phyloP scores from a whole-genome alignment of 768 basidiomycete genomes.

The Tulasnella sp. region DNA sequence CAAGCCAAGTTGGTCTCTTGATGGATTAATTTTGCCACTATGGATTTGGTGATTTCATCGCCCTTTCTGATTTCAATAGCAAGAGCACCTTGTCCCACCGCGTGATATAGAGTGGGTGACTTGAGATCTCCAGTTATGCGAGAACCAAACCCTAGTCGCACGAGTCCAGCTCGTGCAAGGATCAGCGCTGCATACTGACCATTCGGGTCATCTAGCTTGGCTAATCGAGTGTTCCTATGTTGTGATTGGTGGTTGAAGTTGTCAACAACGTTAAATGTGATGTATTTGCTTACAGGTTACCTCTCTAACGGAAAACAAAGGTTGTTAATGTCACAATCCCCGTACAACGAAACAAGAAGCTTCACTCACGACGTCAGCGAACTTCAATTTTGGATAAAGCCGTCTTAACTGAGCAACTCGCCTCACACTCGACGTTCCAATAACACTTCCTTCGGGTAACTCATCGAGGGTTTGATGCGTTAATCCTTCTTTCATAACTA shows the following conservation, averaged over 20 bases:
- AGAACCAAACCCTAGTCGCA: slow-evolving; percentile 59
- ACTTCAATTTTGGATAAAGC: slow-evolving; percentile 59
- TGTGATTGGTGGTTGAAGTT: slow-evolving; percentile 12
- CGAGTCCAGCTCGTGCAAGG: slow-evolving; percentile 85
- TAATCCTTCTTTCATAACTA: slow-evolving; percentile 70
- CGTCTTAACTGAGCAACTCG: slow-evolving; percentile 81
- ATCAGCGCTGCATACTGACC: slow-evolving; percentile 77
- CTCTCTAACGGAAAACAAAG: slow-evolving; percentile 40
- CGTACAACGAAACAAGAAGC: neutral
- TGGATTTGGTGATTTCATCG: slow-evolving; percentile 44
- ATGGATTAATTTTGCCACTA: slow-evolving; percentile 61
- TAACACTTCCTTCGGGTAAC: slow-evolving; percentile 71
- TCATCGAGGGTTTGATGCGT: slow-evolving; percentile 64
- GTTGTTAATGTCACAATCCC: neutral
- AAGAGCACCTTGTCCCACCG: slow-evolving; percentile 91
- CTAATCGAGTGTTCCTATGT: slow-evolving; percentile 70
- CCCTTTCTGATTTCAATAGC: slow-evolving; percentile 69
- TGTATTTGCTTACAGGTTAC: slow-evolving; percentile 59
- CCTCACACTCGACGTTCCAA: slow-evolving; percentile 93
- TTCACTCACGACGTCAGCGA: slow-evolving; percentile 83
- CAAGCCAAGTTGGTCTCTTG: slow-evolving; percentile 64
- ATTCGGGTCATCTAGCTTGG: slow-evolving; percentile 75
- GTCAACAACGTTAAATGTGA: too few species aligned
- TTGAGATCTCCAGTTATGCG: slow-evolving; percentile 63
- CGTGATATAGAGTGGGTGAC: slow-evolving; percentile 67